Evolutionary conservation across 192 early-diverging fungal genomes (phyloP), one percentile per base, ranked within the genome.

Genomic region (Funneliformis geosporum): DNA sequence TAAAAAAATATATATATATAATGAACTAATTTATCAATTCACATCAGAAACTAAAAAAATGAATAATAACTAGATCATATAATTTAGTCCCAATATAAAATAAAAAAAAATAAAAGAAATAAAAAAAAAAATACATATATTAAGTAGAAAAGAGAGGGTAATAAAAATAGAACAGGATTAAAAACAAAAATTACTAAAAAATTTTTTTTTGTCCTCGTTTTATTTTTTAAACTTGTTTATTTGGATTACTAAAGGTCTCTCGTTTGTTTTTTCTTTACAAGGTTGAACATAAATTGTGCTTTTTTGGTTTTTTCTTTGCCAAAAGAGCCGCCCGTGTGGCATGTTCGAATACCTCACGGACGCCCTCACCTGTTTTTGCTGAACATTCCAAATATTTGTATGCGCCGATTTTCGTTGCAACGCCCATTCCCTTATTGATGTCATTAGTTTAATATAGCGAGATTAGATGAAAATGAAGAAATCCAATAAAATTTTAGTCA

Each of bases 381-480:
- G 92, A 93, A 81, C 95, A 97, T 80, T 97, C 95, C 71, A 96
- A 74, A 80, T 96, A 96, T 79, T 92, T 91, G 87, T 87, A 86
- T 47, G 96, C 96, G 27, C 84, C 86, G 82, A 97, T 96, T 84
- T 88, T 87, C 46, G 91, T 84, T 23, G 95, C 94, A 50, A 94
- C 90, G 5, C 72, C 83, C 61, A 83, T 71, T 74, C 92, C 95
- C 95, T 90, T 79, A 47, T n/a, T 50, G 25, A 46, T 44, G 5
- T 64, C 27, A 27, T 12, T 64, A 8, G 18, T 21, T 59, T 28
- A 18, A 46, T 23, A 18, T 21, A 28, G 16, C 33, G 33, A 33
- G 33, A 33, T 33, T 33, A 62, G 44, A 44, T 62, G 11, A 61
- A 61, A 75, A n/a, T 60, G 14, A 43, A 46, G 1, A 66, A 66